Evolutionary conservation across 179 eudicot genomes (phyloP).

Genomic region (Spinacia oleracea): DNA sequence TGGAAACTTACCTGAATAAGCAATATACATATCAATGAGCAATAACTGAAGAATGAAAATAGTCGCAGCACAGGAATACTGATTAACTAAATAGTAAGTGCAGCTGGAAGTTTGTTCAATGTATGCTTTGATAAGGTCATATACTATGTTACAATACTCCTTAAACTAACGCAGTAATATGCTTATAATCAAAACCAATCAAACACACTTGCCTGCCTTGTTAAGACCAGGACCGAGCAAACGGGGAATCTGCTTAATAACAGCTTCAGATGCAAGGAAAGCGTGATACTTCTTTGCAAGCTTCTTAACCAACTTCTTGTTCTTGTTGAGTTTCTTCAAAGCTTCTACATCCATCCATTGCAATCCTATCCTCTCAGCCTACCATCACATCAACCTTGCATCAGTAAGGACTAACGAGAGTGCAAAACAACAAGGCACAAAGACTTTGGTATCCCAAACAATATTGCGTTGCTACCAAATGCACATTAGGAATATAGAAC

Average conservation of each 20-base stretch:
- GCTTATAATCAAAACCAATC: not conserved
- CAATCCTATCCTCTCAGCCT: slow-evolving; percentile 46
- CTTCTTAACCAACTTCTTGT: slow-evolving; percentile 92
- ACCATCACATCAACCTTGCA: not conserved
- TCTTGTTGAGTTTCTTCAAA: slow-evolving; percentile 67
- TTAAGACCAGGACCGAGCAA: slow-evolving; percentile 54
- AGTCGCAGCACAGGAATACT: not conserved
- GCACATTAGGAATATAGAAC: not conserved
- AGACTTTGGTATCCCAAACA: no score
- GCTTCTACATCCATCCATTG: slow-evolving; percentile 49
- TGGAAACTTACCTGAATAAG: slow-evolving; percentile 72
- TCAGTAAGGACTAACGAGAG: not conserved
- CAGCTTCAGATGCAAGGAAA: no score
- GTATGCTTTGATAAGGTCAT: not conserved
- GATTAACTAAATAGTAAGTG: not conserved
- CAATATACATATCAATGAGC: not conserved
- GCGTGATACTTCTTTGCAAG: no score
- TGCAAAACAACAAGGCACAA: not conserved
- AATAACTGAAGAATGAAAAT: not conserved
- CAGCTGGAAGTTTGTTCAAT: not conserved
- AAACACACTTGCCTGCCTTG: slow-evolving; percentile 51
- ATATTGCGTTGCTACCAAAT: not conserved
- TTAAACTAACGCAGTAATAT: not conserved
- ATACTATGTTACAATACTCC: no score
- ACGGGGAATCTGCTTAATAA: no score